A percentile compares a stretch with the other conserved stretches of the same genome.
phyloP scores from a whole-genome alignment of 2,329 filamentous ascomycete species.

The Huntiella moniliformis region DNA sequence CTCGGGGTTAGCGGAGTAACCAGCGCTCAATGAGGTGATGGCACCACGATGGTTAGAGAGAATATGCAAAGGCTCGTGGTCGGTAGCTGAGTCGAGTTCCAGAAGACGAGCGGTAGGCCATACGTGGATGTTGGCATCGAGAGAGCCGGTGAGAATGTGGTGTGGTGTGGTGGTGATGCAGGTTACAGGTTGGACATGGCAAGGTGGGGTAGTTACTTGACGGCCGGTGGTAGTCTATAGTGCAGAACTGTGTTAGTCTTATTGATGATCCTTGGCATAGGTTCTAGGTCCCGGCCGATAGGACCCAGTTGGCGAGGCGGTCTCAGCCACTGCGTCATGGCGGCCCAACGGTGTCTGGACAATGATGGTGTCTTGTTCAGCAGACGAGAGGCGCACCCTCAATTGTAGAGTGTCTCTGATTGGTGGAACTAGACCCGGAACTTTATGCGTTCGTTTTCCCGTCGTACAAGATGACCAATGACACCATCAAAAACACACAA shows the following conservation, averaged over 20 bases:
- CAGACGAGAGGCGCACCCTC: not conserved
- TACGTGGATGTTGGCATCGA: slow-evolving; percentile 79
- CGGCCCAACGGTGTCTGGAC: too few species aligned
- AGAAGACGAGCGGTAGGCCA: slow-evolving; percentile 70
- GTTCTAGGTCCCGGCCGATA: too few species aligned
- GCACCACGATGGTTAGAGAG: slow-evolving; percentile 60
- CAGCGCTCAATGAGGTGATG: slow-evolving; percentile 44
- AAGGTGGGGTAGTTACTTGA: slow-evolving; percentile 54
- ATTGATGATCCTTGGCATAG: too few species aligned
- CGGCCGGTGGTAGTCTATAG: slow-evolving; percentile 53
- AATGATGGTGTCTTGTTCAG: not conserved
- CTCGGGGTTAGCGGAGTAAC: slow-evolving; percentile 46
- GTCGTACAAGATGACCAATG: too few species aligned
- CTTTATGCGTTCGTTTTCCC: too few species aligned
- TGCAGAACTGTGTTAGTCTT: not conserved
- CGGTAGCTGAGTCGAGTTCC: slow-evolving; percentile 32
- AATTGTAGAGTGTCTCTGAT: too few species aligned
- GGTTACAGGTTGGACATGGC: slow-evolving; percentile 65
- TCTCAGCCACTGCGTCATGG: too few species aligned
- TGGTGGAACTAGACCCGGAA: too few species aligned
- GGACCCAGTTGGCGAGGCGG: too few species aligned
- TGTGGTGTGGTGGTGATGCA: slow-evolving; percentile 53
- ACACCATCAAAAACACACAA: slow-evolving; percentile 1
- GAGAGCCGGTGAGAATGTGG: slow-evolving; percentile 59
- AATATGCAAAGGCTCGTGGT: slow-evolving; percentile 53